Conservation (phyloP, 495 filamentous ascomycete species). For the Neurospora intermedia region DNA sequence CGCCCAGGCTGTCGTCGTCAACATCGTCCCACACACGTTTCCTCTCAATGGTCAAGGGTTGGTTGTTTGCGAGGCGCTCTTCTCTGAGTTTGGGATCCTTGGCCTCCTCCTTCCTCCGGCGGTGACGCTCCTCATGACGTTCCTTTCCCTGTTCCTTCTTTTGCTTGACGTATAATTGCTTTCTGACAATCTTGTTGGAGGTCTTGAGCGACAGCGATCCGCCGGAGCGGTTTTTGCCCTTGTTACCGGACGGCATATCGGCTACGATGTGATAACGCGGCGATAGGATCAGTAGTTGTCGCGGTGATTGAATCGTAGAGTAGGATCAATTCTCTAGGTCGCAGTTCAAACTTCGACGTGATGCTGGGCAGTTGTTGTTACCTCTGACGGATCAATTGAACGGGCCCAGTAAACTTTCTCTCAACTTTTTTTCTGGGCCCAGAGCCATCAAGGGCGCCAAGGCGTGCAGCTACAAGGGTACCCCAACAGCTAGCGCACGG, state of each 20-base stretch:
- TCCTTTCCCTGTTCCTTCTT: constrained; percentile 62
- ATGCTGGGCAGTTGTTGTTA: background rate
- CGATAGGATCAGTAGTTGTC: background rate
- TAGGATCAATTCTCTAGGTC: background rate
- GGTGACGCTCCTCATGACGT: constrained; percentile 67
- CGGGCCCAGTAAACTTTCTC: background rate
- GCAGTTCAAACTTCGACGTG: background rate
- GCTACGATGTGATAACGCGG: background rate
- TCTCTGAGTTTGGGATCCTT: constrained; percentile 67
- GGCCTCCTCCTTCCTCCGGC: constrained; percentile 70
- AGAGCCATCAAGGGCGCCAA: background rate
- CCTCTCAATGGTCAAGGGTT: constrained; percentile 73
- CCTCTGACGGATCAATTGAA: background rate
- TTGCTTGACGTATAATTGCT: constrained; percentile 62
- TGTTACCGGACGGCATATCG: background rate
- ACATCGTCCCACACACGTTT: constrained; percentile 91
- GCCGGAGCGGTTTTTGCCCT: constrained; percentile 5
- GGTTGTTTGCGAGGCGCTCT: constrained; percentile 62
- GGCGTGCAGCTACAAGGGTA: background rate
- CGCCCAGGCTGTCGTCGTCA: constrained; percentile 64
- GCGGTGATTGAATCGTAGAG: background rate
- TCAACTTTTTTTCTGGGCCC: background rate
- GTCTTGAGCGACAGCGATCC: constrained; percentile 20
- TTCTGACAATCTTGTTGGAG: constrained; percentile 63
- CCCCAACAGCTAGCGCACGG: background rate